Conservation (phyloP, 2,329 filamentous ascomycete species). For the Monilinia fructigena region DNA sequence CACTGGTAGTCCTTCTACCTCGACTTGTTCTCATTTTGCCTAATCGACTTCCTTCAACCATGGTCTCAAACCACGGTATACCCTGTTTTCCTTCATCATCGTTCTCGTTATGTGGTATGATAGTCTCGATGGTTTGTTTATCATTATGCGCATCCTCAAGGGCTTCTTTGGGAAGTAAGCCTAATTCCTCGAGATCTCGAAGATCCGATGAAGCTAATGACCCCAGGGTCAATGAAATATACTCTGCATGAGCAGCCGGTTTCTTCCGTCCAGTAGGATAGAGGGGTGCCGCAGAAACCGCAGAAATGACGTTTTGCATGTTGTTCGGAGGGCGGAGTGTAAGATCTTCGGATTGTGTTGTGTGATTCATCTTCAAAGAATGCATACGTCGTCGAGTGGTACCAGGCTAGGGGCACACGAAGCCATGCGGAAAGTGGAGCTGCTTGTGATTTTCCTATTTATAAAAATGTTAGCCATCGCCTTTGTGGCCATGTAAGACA, state of each 20-base stretch:
- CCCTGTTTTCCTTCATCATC: slow-evolving; percentile 44
- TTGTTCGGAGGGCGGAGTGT: slow-evolving; percentile 58
- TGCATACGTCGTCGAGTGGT: slow-evolving; percentile 70
- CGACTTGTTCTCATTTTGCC: slow-evolving; percentile 63
- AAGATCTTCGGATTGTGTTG: slow-evolving; percentile 63
- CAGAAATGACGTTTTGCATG: slow-evolving; percentile 74
- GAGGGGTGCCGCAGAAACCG: slow-evolving; percentile 83
- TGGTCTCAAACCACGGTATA: slow-evolving; percentile 81
- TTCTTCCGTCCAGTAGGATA: slow-evolving; percentile 79
- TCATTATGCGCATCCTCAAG: slow-evolving; percentile 40
- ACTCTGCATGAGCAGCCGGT: slow-evolving; percentile 68
- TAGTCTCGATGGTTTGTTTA: slow-evolving; percentile 32
- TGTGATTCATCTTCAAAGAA: slow-evolving; percentile 77
- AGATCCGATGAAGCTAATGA: slow-evolving; percentile 72
- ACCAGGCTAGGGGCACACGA: slow-evolving; percentile 78
- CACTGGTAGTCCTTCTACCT: slow-evolving; percentile 54
- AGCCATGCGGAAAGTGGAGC: slow-evolving; percentile 78
- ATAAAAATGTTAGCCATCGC: slow-evolving; percentile 11
- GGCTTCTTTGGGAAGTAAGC: slow-evolving; percentile 59
- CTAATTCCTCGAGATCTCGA: slow-evolving; percentile 69
- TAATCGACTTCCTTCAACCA: slow-evolving; percentile 73
- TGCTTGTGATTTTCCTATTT: slow-evolving; percentile 64
- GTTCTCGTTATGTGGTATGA: slow-evolving; percentile 31
- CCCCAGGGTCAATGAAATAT: slow-evolving; percentile 78
- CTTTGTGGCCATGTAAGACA: background rate